Conservation (phyloP, 805 yeast species). For the Citeromyces nyonsensis region DNA sequence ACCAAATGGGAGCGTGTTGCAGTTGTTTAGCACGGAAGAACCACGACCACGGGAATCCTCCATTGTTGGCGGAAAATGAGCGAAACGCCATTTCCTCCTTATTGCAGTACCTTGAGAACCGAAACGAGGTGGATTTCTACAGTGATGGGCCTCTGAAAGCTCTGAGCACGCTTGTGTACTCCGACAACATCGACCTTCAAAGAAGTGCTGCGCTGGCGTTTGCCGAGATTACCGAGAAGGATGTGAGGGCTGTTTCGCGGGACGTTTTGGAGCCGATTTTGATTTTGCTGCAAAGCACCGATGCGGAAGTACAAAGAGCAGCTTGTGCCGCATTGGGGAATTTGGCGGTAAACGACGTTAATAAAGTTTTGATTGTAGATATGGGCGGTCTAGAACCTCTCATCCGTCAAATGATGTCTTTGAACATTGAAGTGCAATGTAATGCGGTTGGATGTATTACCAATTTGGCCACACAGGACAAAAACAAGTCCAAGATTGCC, state of each 20-base stretch:
- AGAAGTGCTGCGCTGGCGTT: conserved; percentile 96
- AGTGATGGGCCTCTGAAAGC: conserved; percentile 78
- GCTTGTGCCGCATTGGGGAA: conserved; percentile 99
- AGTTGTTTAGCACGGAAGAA: conserved; percentile 26
- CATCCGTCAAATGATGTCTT: conserved; percentile 93
- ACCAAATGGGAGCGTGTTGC: conserved; percentile 44
- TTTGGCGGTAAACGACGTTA: conserved; percentile 90
- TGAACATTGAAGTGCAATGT: conserved; percentile 96
- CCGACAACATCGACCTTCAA: conserved; percentile 89
- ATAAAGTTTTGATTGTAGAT: conserved; percentile 84
- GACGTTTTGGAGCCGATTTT: conserved; percentile 91
- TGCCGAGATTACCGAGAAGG: conserved; percentile 96
- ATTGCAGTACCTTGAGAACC: conserved; percentile 77
- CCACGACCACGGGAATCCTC: conserved; percentile 53
- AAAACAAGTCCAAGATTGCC: conserved; percentile 90
- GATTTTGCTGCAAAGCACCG: conserved; percentile 71
- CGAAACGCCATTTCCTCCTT: conserved; percentile 90
- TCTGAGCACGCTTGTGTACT: conserved; percentile 80
- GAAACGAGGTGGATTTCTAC: conserved; percentile 82
- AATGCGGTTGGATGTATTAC: conserved; percentile 99
- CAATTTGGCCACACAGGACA: conserved; percentile 94
- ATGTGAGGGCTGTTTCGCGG: conserved; percentile 77
- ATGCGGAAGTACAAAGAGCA: conserved; percentile 93
- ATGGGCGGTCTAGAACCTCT: conserved; percentile 97
- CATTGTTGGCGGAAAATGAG: conserved; percentile 86